Percentiles rank a stretch among this genome's conserved stretches.
Evolutionary conservation across 495 filamentous ascomycete genomes (phyloP).

Genomic region (Ramalina intermedia): DNA sequence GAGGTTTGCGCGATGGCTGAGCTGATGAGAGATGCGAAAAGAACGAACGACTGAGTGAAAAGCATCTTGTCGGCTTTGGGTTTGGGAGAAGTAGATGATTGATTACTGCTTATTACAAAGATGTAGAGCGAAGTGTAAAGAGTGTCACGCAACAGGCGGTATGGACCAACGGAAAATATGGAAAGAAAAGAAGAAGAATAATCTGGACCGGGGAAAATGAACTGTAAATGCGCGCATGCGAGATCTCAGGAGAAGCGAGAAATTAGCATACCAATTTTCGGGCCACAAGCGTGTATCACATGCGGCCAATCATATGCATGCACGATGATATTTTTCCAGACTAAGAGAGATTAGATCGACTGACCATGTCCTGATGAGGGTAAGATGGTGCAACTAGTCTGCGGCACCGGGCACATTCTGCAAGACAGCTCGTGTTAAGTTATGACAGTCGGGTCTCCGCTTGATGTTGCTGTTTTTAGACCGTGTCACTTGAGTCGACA

Average conservation of each 20-base stretch:
- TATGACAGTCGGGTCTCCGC: too few species aligned
- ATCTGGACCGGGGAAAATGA: neutral
- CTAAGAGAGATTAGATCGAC: too few species aligned
- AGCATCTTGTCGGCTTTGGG: slow-evolving; percentile 17
- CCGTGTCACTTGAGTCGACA: too few species aligned
- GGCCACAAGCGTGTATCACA: neutral
- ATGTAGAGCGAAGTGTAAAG: slow-evolving; percentile 6
- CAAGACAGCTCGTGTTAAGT: too few species aligned
- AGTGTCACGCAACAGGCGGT: slow-evolving; percentile 5
- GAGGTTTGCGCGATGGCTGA: slow-evolving; percentile 19
- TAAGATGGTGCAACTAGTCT: too few species aligned
- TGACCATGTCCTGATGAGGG: too few species aligned
- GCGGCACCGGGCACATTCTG: too few species aligned
- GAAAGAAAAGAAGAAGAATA: neutral
- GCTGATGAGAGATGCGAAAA: slow-evolving; percentile 21
- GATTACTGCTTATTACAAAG: neutral
- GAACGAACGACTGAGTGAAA: slow-evolving; percentile 21
- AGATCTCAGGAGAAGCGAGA: neutral
- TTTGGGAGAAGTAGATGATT: neutral
- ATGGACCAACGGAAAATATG: neutral
- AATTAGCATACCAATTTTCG: neutral
- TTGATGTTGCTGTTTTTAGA: too few species aligned
- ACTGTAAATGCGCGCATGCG: neutral
- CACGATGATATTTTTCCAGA: too few species aligned
- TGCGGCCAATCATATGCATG: neutral